Base-by-base conservation (phyloP, 202 grass and related monocot genomes). In the Bolboschoenoplectus hybrid region DNA sequence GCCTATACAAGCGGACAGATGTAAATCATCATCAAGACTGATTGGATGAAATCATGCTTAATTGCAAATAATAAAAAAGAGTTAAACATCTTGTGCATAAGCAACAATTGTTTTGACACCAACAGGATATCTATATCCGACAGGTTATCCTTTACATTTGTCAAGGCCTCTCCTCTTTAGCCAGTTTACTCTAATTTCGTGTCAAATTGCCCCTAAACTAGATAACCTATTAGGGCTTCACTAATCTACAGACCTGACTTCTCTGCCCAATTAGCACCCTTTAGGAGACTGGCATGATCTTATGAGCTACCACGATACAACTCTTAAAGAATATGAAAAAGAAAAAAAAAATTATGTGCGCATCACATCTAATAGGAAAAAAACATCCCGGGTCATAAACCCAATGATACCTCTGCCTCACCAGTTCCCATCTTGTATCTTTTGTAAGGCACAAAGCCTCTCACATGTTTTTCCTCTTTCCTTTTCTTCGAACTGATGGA, bases 371-470 rank as follows among this genome's bases (percentile, higher is more conserved):
- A 20, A 63, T 20, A 64, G n/a, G 39, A 63, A 32, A 53, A 82
- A 32, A n/a, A 39, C 1, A 69, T 13, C 2, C 0, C n/a, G 16
- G 3, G 58, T 67, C 63, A 53, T 20, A 82, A 83, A 36, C 63
- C 41, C 16, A 63, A 36, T 2, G 38, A 34, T 46, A 46, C 52
- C 12, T 81, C 52, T 44, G 8, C 51, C 3, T 44, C 34, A 12
- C 56, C 14, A 36, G 49, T 46, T 39, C 92, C 81, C 4, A 80
- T 57, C 55, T 85, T 92, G 56, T 88, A 79, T 46, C 90, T 94
- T 74, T 94, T 97, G 41, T 92, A 94, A 0, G 90, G 91, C 60
- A 89, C 34, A 44, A 93, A 96, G 41, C 93, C 93, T 66, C 72
- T 95, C 35, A 1, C 26, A 16, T 66, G 34, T 56, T 85, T 82